These are phyloP conservation scores for Colletotrichum tropicicola DNA, from an alignment of 2,329 filamentous ascomycete genomes.

Conservation along the genomic window DNA sequence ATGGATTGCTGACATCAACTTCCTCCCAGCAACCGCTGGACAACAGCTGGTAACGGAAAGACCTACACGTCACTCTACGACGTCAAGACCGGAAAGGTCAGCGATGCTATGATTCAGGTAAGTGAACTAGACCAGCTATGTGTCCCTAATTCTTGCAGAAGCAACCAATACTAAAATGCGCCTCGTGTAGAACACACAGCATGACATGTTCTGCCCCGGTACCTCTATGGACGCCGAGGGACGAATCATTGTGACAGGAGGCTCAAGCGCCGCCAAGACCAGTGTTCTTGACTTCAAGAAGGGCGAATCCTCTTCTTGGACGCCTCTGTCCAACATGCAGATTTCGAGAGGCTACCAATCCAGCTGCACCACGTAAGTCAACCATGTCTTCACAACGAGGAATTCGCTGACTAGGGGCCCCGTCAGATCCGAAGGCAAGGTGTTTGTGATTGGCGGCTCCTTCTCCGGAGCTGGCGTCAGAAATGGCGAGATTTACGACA, in stretches of 20 bases:
- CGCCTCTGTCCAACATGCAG: slow-evolving; percentile 49
- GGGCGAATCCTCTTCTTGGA: slow-evolving; percentile 46
- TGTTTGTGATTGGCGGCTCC: slow-evolving; percentile 68
- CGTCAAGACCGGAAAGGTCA: slow-evolving; percentile 33
- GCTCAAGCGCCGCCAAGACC: slow-evolving; percentile 55
- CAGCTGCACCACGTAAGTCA: slow-evolving; percentile 44
- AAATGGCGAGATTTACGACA: slow-evolving; percentile 63
- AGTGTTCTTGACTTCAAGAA: slow-evolving; percentile 51
- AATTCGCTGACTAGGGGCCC: neutral
- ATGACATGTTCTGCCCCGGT: slow-evolving; percentile 67
- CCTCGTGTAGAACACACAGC: slow-evolving; percentile 46
- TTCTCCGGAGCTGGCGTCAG: slow-evolving; percentile 57
- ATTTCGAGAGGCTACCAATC: slow-evolving; percentile 62
- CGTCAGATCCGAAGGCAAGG: slow-evolving; percentile 56
- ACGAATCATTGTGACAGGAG: slow-evolving; percentile 61
- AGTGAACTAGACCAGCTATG: neutral
- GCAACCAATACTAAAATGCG: neutral
- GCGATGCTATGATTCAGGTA: slow-evolving; percentile 38
- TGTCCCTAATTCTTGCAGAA: neutral
- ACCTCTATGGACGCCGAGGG: slow-evolving; percentile 58
- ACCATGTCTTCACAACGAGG: neutral
- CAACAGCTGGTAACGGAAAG: slow-evolving; percentile 23
- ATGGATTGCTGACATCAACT: neutral
- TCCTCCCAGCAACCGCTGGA: slow-evolving; percentile 31
- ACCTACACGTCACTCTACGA: slow-evolving; percentile 16